Conservation (phyloP, 257 asterid genomes). For the Leptodermis oblonga region DNA sequence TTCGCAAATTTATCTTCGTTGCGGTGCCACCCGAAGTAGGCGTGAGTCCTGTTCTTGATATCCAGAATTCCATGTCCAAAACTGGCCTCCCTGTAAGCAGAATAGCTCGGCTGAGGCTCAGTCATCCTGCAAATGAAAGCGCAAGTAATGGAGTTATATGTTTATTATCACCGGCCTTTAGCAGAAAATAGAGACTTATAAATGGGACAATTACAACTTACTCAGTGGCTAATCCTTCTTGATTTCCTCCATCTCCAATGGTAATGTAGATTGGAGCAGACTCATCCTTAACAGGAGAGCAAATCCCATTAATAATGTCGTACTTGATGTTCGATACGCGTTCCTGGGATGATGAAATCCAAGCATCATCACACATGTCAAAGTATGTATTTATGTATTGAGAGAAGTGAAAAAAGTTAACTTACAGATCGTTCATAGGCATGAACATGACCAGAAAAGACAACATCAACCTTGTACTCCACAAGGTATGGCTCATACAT, state of each 20-base stretch:
- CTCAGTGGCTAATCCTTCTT: slow-evolving; percentile 57
- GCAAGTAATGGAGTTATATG: too few species aligned
- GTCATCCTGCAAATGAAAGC: slow-evolving; percentile 54
- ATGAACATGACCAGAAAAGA: slow-evolving; percentile 66
- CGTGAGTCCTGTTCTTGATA: slow-evolving; percentile 52
- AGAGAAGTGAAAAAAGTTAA: neutral
- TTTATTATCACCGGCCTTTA: too few species aligned
- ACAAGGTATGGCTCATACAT: slow-evolving; percentile 53
- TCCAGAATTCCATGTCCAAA: slow-evolving; percentile 53
- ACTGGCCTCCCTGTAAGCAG: slow-evolving; percentile 61
- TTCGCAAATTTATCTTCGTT: slow-evolving; percentile 43
- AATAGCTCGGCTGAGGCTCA: slow-evolving; percentile 54
- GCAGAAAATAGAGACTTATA: too few species aligned
- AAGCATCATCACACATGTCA: neutral
- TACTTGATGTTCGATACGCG: slow-evolving; percentile 56
- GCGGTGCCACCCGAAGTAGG: slow-evolving; percentile 55
- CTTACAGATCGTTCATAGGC: slow-evolving; percentile 66
- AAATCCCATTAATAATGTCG: slow-evolving; percentile 41
- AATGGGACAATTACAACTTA: slow-evolving; percentile 14
- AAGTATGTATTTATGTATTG: neutral
- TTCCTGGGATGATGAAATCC: slow-evolving; percentile 41
- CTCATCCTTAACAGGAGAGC: slow-evolving; percentile 38
- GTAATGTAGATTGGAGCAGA: slow-evolving; percentile 66
- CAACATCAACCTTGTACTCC: slow-evolving; percentile 51
- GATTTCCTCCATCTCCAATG: slow-evolving; percentile 75